phyloP scores from a whole-genome alignment of 2,329 filamentous ascomycete genomes.

The Penicillium sp. region DNA sequence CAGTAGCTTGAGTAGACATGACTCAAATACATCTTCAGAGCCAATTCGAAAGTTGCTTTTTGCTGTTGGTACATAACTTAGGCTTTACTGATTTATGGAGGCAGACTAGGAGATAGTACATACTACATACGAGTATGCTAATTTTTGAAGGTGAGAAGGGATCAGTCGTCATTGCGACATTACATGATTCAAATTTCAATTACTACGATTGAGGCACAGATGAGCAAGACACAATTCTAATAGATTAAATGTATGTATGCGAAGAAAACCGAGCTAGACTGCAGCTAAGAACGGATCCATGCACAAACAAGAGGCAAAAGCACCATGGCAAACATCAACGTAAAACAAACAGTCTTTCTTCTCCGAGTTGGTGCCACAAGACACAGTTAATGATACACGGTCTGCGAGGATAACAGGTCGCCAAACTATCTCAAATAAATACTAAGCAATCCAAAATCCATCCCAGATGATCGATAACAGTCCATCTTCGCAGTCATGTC shows the following conservation, averaged over 20 bases:
- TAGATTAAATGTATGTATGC: slow-evolving; percentile 20
- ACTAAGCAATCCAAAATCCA: slow-evolving; percentile 14
- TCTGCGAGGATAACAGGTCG: slow-evolving; percentile 18
- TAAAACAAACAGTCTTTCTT: slow-evolving; percentile 30
- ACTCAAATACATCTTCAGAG: no score
- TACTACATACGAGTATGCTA: no score
- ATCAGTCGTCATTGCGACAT: no score
- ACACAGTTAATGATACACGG: slow-evolving; percentile 32
- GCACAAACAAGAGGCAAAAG: slow-evolving; percentile 15
- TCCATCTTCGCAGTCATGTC: slow-evolving; percentile 5
- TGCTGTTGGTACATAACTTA: no score
- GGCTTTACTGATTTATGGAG: no score
- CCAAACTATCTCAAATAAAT: slow-evolving; percentile 17
- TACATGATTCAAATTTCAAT: no score
- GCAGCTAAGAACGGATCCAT: slow-evolving; percentile 13
- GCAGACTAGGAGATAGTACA: no score
- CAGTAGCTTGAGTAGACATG: no score
- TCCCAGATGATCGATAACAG: slow-evolving; percentile 18
- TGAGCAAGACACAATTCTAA: slow-evolving; percentile 5
- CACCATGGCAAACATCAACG: slow-evolving; percentile 13
- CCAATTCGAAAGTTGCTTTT: not conserved
- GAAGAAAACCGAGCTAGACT: slow-evolving; percentile 9
- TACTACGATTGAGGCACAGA: no score
- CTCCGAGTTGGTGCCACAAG: slow-evolving; percentile 30
- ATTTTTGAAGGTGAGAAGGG: no score